Evolutionary conservation across 2,329 filamentous ascomycete genomes (phyloP), one percentile per base, ranked within the genome.

Genomic region (Metarhizium sp.): DNA sequence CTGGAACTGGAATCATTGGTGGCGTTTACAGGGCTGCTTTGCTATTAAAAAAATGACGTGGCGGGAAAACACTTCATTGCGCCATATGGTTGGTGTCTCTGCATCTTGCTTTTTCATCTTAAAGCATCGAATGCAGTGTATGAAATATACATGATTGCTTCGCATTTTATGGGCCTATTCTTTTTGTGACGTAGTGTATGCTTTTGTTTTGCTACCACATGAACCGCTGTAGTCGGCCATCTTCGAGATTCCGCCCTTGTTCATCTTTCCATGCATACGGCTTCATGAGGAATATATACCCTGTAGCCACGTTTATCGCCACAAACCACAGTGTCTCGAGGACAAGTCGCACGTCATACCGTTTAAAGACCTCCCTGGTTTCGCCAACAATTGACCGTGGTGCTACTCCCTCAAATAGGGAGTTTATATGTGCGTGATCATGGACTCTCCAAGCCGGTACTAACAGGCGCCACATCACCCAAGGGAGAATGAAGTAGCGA

Each of bases 401-500:
- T 5, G 20, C 29, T 4, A 16, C 38, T 13, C 40, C 20, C 6
- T 56, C 46, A 7, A 53, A 48, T 4, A 60, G 1, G 18, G 40
- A 51, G 38, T 29, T 8, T 1, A n/a, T 4, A 4, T 6, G 25
- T 30, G 56, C 54, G 38, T 64, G 62, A 29, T 63, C 60, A 40
- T 63, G 59, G 4, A 64, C 43, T 34, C 61, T 60, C 73, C 73
- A 75, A 52, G 76, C 69, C 0, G 90, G 90, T 0, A 95, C 73
- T 64, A 95, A 80, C 7, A 97, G 72, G 1, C 94, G 81, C 90
- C 92, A 97, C 64, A 96, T 85, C 8, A 96, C 81, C 90, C 91
- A 99, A 0, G 92, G 92, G 13, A 96, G 78, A 66, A 99, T 95
- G 69, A 96, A 96, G 71, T 99, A 99, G 14, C 94, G 82, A 14